phyloP scores from a whole-genome alignment of 2,329 filamentous ascomycete genomes.

The Talaromyces amestolkiae region DNA sequence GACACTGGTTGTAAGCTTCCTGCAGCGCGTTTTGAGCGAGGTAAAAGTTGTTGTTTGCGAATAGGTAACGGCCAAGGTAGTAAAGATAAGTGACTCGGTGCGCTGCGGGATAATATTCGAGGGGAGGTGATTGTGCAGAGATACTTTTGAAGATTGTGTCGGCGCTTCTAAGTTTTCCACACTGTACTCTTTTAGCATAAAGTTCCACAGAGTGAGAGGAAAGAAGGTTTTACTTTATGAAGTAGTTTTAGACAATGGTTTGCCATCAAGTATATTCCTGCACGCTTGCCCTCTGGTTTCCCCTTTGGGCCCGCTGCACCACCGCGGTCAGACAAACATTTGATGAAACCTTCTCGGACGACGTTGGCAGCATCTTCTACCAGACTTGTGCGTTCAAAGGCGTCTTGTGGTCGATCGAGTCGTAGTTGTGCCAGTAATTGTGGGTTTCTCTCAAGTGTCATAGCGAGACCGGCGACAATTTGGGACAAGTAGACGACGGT shows the following conservation, averaged over 20 bases:
- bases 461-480: conserved; percentile 76
- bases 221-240: conserved; percentile 61
- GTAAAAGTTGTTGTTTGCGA: conserved; percentile 78
- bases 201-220: neutral
- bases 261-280: conserved; percentile 86
- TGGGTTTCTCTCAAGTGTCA: conserved; percentile 76
- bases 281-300: conserved; percentile 76
- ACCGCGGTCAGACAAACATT: conserved; percentile 78
- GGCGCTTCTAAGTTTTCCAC: conserved; percentile 76
- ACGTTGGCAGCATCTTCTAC: conserved; percentile 86
- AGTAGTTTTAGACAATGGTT: conserved; percentile 86
- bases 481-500: conserved; percentile 80
- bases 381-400: conserved; percentile 70
- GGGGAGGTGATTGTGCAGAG: conserved; percentile 73
- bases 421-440: conserved; percentile 69
- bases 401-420: conserved; percentile 41
- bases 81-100: conserved; percentile 92
- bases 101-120: conserved; percentile 76
- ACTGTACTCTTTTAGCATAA: conserved; percentile 46
- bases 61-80: conserved; percentile 87
- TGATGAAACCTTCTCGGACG: conserved; percentile 86
- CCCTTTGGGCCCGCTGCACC: conserved; percentile 59
- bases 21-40: conserved; percentile 73
- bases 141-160: conserved; percentile 90
- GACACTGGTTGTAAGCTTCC: conserved; percentile 75